Conservation (phyloP, 2,329 filamentous ascomycete species). For the Fusarium marasasianum region DNA sequence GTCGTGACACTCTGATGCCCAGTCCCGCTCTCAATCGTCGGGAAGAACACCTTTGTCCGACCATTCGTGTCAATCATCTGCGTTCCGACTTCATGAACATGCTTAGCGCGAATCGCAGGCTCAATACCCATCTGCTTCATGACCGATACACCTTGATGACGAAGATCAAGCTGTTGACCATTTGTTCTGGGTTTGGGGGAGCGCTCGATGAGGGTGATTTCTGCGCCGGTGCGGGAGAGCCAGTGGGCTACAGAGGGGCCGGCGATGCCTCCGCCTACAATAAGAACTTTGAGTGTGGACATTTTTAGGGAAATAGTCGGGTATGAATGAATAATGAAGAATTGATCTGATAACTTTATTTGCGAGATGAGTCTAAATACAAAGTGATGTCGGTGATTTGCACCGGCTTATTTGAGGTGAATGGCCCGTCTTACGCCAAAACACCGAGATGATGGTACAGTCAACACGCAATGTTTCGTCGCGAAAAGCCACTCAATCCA, state of each 20-base stretch:
- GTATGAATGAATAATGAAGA: neutral
- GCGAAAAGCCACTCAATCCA: neutral
- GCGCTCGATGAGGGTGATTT: slow-evolving; percentile 20
- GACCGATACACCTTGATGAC: neutral
- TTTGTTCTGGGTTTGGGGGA: neutral
- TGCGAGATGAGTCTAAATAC: neutral
- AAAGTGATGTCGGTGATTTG: neutral
- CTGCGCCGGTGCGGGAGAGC: slow-evolving; percentile 21
- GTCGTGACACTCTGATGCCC: neutral
- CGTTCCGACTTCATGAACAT: neutral
- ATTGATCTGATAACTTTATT: neutral
- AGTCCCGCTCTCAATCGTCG: neutral
- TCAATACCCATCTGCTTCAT: slow-evolving; percentile 30
- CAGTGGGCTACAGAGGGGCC: slow-evolving; percentile 28
- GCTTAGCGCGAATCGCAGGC: neutral
- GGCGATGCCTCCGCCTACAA: slow-evolving; percentile 28
- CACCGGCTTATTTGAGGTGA: neutral
- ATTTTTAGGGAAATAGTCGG: neutral
- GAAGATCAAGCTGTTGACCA: slow-evolving; percentile 16
- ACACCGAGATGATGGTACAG: neutral
- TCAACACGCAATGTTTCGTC: neutral
- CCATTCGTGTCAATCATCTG: slow-evolving; percentile 1
- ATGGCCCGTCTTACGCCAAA: neutral
- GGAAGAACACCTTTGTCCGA: neutral
- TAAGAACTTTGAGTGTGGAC: slow-evolving; percentile 16